phyloP scores from a whole-genome alignment of 164 flowering plant species.

The Nymphaea colorata region DNA sequence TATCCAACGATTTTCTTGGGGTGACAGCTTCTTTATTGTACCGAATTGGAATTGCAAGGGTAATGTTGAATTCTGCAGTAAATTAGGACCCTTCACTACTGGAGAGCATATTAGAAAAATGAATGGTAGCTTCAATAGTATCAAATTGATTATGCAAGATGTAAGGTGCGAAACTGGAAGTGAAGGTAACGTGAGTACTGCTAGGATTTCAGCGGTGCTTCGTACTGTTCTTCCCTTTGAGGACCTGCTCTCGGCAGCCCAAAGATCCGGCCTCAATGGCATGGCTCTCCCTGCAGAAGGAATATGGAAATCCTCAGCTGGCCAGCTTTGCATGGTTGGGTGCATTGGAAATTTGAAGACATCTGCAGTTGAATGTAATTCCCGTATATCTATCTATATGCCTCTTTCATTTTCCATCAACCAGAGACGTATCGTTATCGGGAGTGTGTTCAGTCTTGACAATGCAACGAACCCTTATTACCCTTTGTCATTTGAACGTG shows the following conservation, averaged over 20 bases:
- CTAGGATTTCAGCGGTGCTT: conserved; percentile 53
- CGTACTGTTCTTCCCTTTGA: conserved; percentile 41
- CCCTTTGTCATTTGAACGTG: conserved; percentile 57
- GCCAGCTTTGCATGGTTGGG: conserved; percentile 93
- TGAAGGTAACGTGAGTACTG: conserved; percentile 16
- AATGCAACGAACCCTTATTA: conserved; percentile 21
- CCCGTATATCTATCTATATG: conserved; percentile 57
- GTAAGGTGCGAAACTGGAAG: conserved; percentile 38
- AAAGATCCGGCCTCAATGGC: conserved; percentile 47
- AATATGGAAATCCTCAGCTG: conserved; percentile 65
- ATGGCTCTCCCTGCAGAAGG: conserved; percentile 79
- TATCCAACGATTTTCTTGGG: conserved; percentile 27
- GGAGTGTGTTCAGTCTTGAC: conserved; percentile 46
- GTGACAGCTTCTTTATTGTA: conserved; percentile 30
- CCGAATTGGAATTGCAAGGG: conserved; percentile 82
- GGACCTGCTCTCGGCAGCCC: conserved; percentile 24
- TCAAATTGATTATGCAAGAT: conserved; percentile 44
- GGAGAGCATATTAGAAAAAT: conserved; percentile 39
- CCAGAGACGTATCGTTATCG: conserved; percentile 54
- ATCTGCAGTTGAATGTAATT: conserved; percentile 32
- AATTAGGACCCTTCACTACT: conserved; percentile 52
- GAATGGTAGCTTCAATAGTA: conserved; percentile 47
- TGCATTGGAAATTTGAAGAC: conserved; percentile 36
- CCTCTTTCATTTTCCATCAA: conserved; percentile 57
- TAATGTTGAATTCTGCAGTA: conserved; percentile 47